A percentile compares a stretch with the other conserved stretches of the same genome.
These are phyloP conservation scores for Phaeosphaeria sp. DNA, from an alignment of 2,329 filamentous ascomycete genomes.

Conservation along the genomic window DNA sequence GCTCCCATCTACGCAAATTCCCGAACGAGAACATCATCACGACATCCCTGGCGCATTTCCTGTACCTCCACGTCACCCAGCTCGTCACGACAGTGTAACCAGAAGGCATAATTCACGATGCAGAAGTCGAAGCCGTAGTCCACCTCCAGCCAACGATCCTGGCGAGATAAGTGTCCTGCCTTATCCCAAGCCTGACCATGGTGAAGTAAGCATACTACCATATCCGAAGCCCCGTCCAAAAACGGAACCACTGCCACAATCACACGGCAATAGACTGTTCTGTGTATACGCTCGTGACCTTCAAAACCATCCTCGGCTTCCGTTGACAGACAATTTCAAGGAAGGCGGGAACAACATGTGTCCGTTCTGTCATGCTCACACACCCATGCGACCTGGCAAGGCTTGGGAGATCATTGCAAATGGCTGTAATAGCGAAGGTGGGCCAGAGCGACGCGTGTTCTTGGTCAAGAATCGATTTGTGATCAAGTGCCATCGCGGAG, in stretches of 20 bases:
- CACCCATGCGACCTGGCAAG: constrained; percentile 27
- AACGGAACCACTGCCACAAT: neutral
- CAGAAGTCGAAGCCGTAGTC: constrained; percentile 11
- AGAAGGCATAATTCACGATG: constrained; percentile 11
- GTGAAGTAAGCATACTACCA: constrained; percentile 2
- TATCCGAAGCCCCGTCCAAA: constrained; percentile 6
- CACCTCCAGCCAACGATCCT: constrained; percentile 6
- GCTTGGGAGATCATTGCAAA: constrained; percentile 40
- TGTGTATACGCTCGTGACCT: constrained; percentile 42
- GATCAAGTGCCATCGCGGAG: constrained; percentile 39
- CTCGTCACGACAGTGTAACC: constrained; percentile 1
- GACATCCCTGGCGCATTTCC: constrained; percentile 28
- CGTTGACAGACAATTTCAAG: constrained; percentile 32
- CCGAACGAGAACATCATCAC: constrained; percentile 10
- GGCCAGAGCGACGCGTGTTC: constrained; percentile 23
- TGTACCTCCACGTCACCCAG: constrained; percentile 2
- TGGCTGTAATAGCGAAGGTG: constrained; percentile 8
- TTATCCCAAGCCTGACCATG: neutral
- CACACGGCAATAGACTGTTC: constrained; percentile 25
- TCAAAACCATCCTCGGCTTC: constrained; percentile 25
- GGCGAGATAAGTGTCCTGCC: neutral
- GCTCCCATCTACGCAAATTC: constrained; percentile 11
- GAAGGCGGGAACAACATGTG: constrained; percentile 31
- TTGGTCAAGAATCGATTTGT: constrained; percentile 37
- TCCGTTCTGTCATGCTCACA: constrained; percentile 33